A percentile compares a stretch with the other conserved stretches of the same genome.
These are phyloP conservation scores for Juglanconis sp. DNA, from an alignment of 2,329 filamentous ascomycete genomes.

Conservation along the genomic window DNA sequence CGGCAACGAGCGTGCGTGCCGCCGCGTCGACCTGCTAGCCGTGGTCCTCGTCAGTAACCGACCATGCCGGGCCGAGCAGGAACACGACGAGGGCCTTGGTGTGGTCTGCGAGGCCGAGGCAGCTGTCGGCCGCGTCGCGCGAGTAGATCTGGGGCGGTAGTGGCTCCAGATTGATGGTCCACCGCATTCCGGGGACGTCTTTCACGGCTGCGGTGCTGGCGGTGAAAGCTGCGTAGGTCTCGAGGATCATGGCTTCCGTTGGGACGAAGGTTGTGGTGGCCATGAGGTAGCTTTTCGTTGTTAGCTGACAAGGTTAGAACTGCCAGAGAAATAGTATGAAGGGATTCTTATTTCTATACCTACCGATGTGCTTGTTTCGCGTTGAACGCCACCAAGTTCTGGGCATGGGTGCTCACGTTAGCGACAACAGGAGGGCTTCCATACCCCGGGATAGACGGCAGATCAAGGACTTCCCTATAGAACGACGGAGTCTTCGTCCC, in stretches of 20 bases:
- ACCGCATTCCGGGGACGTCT: neutral
- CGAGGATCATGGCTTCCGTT: slow-evolving; percentile 2
- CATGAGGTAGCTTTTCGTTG: neutral
- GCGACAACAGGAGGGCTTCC: neutral
- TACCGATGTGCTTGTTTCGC: slow-evolving; percentile 3
- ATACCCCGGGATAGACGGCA: neutral
- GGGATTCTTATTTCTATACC: neutral
- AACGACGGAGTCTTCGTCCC: neutral
- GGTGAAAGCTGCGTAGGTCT: neutral
- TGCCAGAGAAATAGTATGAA: neutral
- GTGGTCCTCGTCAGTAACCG: neutral
- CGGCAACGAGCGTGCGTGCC: neutral
- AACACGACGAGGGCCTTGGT: neutral
- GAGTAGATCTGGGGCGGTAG: slow-evolving; percentile 9
- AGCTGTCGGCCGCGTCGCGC: neutral
- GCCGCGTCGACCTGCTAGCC: neutral
- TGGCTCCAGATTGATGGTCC: neutral
- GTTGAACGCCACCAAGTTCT: neutral
- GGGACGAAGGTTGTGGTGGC: slow-evolving; percentile 1
- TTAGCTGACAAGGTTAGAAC: neutral
- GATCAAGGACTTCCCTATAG: neutral
- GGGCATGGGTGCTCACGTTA: neutral
- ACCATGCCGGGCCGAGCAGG: neutral
- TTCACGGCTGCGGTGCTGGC: neutral
- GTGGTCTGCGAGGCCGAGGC: neutral